phyloP scores from a whole-genome alignment of 192 early-diverging fungal species.

The Rhizophagus clarus region DNA sequence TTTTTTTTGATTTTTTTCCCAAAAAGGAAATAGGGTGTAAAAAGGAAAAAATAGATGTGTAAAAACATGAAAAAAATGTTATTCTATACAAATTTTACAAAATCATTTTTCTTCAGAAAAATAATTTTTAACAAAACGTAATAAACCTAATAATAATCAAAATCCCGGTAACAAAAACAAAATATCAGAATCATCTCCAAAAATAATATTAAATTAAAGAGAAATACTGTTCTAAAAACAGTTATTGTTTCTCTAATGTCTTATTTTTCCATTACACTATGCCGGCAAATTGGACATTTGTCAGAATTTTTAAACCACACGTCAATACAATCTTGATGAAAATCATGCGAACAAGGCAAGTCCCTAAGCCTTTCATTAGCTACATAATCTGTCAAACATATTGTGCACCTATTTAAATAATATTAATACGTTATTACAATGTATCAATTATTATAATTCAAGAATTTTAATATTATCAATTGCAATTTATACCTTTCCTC shows the following conservation, averaged over 20 bases:
- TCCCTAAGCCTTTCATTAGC: conserved; percentile 47
- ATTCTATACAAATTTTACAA: not conserved
- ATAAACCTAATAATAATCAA: not conserved
- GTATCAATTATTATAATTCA: not conserved
- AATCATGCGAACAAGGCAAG: conserved; percentile 56
- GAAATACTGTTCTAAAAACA: not conserved
- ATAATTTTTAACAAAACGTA: not conserved
- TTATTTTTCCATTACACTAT: not conserved
- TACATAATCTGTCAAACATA: conserved; percentile 57
- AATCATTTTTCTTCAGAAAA: not conserved
- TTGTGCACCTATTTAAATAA: conserved; percentile 40
- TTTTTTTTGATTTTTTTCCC: not conserved
- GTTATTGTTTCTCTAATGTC: not conserved
- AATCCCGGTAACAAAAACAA: not conserved
- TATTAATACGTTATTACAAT: not conserved
- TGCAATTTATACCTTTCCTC: conserved; percentile 19
- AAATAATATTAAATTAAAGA: not conserved
- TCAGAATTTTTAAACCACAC: conserved; percentile 54
- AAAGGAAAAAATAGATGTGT: not conserved
- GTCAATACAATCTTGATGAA: conserved; percentile 57
- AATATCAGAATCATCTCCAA: not conserved
- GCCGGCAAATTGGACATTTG: conserved; percentile 55
- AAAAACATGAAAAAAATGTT: not conserved
- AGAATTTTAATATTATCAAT: not conserved
- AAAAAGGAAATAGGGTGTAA: not conserved